Conservation (phyloP, 352 stramenopile species). For the Globisporangium ultimum region DNA sequence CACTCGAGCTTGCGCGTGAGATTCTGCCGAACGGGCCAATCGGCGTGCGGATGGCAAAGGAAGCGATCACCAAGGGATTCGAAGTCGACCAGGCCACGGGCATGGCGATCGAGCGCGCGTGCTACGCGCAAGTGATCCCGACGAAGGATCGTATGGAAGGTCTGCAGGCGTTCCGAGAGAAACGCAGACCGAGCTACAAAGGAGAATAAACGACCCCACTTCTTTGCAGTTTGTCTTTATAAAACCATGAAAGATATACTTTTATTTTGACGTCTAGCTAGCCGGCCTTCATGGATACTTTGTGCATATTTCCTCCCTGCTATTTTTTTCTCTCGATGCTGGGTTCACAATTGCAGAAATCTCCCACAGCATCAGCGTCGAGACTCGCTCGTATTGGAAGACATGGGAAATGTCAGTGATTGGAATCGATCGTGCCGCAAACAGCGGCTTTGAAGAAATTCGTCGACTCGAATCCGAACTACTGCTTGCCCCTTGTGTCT, state of each 20-base stretch:
- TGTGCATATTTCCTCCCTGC: too few relatives aligned
- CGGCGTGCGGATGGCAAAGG: conserved; percentile 73
- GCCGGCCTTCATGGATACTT: too few relatives aligned
- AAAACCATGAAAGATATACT: too few relatives aligned
- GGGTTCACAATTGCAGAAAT: conserved; percentile 30
- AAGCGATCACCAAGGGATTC: conserved; percentile 52
- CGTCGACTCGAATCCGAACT: too few relatives aligned
- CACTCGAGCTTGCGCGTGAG: conserved; percentile 81
- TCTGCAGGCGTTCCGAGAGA: conserved; percentile 90
- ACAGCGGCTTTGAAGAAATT: conserved; percentile 3
- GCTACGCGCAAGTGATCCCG: conserved; percentile 89
- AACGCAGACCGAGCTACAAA: conserved; percentile 83
- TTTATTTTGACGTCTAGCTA: too few relatives aligned
- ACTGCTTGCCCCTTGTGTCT: not conserved
- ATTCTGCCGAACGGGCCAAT: conserved; percentile 91
- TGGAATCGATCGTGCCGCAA: conserved; percentile 23
- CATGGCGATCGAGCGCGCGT: conserved; percentile 90
- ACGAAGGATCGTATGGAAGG: conserved; percentile 93
- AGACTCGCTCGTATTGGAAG: conserved; percentile 42
- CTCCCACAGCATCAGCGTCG: conserved; percentile 43
- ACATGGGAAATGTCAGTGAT: conserved; percentile 24
- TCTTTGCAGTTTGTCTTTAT: too few relatives aligned
- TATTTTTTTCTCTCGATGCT: not conserved
- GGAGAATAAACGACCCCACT: conserved; percentile 9
- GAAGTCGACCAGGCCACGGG: conserved; percentile 79